These are phyloP conservation scores for Stellera chamaejasme DNA, from an alignment of 345 rosid genomes.

Conservation along the genomic window DNA sequence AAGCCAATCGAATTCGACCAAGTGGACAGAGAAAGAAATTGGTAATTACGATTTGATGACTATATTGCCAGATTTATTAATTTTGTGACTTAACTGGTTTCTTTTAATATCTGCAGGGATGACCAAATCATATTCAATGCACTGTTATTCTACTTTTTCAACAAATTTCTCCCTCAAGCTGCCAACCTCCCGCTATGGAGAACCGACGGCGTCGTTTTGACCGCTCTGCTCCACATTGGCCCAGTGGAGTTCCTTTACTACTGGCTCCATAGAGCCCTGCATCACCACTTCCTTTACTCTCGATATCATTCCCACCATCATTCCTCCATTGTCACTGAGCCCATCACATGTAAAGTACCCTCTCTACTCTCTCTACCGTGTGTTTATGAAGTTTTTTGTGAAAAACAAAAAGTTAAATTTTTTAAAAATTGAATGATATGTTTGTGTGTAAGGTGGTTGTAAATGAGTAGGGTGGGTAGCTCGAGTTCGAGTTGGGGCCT, in stretches of 20 bases:
- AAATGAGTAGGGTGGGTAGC: no score
- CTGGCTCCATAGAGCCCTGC: constrained; percentile 70
- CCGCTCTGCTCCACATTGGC: constrained; percentile 41
- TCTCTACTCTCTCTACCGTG: no score
- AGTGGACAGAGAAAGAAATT: constrained; percentile 51
- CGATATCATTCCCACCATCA: constrained; percentile 86
- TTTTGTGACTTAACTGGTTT: not conserved
- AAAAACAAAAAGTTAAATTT: no score
- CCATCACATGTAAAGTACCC: constrained; percentile 47
- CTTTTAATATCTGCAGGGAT: constrained; percentile 35
- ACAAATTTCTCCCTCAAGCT: constrained; percentile 13
- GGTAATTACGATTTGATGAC: no score
- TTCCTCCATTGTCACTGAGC: constrained; percentile 72
- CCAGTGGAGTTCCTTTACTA: constrained; percentile 73
- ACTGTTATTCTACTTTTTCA: constrained; percentile 26
- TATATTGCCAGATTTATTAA: not conserved
- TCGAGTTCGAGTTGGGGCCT: no score
- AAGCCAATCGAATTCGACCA: constrained; percentile 61
- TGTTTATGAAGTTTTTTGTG: no score
- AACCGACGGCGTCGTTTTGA: constrained; percentile 36
- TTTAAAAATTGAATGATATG: no score
- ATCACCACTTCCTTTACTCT: constrained; percentile 69
- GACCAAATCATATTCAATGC: constrained; percentile 61
- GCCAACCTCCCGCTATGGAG: constrained; percentile 48
- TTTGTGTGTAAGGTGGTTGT: no score